Base-by-base conservation (phyloP, 1,139 yeast species). In the Suhomyces bolitotheri region DNA sequence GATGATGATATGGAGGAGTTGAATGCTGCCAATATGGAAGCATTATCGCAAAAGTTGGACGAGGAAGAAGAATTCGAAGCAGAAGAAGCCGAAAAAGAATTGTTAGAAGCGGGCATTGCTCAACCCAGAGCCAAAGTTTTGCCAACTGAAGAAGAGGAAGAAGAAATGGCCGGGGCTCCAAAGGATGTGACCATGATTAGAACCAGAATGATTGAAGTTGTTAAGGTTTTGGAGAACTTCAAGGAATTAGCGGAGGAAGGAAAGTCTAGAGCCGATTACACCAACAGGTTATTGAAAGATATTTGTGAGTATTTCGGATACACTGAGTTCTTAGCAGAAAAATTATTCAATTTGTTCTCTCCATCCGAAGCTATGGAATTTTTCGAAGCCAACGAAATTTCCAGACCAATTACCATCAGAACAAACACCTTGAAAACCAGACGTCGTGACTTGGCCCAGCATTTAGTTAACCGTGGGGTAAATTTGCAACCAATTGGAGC, bases 311-410 rank as follows among this genome's bases (percentile, higher is more conserved):
- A 94, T 66, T 94, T 90, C 56, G 98, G 98, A n/a, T 94, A 94
- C 66, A 78, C 92, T n/a, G 86, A 81, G 51, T 89, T 84, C 59
- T 75, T 94, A 54, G 98, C 98, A 19, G 97, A 89, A 54, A 90
- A 90, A 61, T 73, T 92, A 43, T 89, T 89, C 69, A 80, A 89
- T 53, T 72, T 92, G 44, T 94, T 94, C 60, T 79, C 94, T 11
- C 97, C 97, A 24, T 75, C 92, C 12, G 99, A 94, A 68, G 98
- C 98, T 12, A 78, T 94, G 76, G 98, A 92, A 62, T 94, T 94
- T 58, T 94, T 94, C 52, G 98, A 94, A 69, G 97, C 98, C 31
- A 92, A 92, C 65, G 99, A 94, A 67, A 87, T 90, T 40, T 86
- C 96, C 22, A 78, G 99, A 62, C 99, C 99, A 29, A 76, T 92